Evolutionary conservation across 2,329 filamentous ascomycete species (phyloP).

Genomic region (Aspergillus quadrilineatus): DNA sequence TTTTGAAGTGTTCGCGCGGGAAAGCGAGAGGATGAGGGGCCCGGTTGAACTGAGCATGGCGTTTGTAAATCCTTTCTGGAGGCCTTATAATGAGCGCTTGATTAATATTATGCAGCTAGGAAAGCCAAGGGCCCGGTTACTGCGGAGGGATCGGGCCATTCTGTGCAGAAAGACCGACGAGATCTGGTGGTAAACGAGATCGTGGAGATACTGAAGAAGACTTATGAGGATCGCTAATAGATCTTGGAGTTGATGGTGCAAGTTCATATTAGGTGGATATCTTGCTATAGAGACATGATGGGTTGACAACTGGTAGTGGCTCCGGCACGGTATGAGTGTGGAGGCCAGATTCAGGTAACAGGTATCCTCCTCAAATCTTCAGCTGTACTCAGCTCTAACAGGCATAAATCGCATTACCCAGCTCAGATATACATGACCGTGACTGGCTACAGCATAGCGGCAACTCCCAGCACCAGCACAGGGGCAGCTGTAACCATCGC

Average conservation of each 20-base stretch:
- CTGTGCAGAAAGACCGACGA: conserved; percentile 57
- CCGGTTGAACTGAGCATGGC: conserved; percentile 45
- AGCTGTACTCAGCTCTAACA: too few relatives aligned
- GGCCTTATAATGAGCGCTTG: conserved; percentile 54
- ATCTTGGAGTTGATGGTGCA: too few relatives aligned
- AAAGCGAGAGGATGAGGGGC: conserved; percentile 38
- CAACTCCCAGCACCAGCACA: neutral
- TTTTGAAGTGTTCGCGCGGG: conserved; percentile 52
- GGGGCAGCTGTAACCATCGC: conserved; percentile 8
- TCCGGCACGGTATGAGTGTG: too few relatives aligned
- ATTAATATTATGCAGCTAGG: conserved; percentile 43
- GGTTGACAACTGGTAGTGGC: too few relatives aligned
- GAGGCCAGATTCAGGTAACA: too few relatives aligned
- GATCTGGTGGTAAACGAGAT: conserved; percentile 42
- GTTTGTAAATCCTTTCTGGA: conserved; percentile 42
- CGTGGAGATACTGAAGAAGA: conserved; percentile 21
- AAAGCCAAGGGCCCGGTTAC: conserved; percentile 39
- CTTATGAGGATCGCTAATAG: neutral
- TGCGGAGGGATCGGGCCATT: conserved; percentile 55
- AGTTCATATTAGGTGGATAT: too few relatives aligned
- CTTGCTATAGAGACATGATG: too few relatives aligned
- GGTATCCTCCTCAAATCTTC: too few relatives aligned
- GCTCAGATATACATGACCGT: neutral
- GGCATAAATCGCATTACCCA: too few relatives aligned
- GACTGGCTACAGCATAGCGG: neutral